Base-by-base conservation (phyloP, 495 filamentous ascomycete species). In the Penicillium argentinense region DNA sequence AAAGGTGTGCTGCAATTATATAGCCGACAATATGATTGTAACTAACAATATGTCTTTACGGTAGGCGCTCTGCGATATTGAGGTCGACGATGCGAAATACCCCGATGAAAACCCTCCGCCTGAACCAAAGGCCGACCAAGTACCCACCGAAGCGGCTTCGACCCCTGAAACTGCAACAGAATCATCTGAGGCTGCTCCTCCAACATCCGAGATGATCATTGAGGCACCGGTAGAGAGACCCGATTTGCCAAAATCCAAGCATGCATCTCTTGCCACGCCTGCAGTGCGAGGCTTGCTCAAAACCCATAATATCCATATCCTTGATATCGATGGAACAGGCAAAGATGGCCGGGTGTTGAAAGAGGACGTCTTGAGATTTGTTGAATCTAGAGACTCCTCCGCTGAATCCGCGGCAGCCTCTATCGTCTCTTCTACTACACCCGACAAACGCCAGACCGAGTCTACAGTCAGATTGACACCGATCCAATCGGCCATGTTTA, bases 401-500 rank as follows among this genome's bases (percentile, higher is more conserved):
- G 7, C 32, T 6, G 18, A 38, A 27, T 28, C 37, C 23, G 6
- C 41, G 24, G 21, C 46, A 25, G 14, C 12, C 11, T 29, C 49
- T 32, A 17, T 42, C 26, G 21, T n/a, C 39, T 37, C 58, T 28
- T 23, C 60, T 12, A 40, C 51, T 9, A 43, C 54, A 22, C 43
- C 54, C 21, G 63, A 59, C 46, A 51, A 60, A 9, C 66, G 66
- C 16, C 86, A 89, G 57, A 70, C 74, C 24, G 95, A 97, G 57
- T 80, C 80, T 2, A 64, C 69, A 1, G 68, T 82, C 19, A 70
- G 79, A 42, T 71, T 99, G 14, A 87, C 88, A 3, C 82, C 81
- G 19, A 87, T 88, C 21, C 93, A 97, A 71, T 72, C 78, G 14
- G 84, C 88, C 59, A 99, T 99, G 95, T 97, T 96, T 81, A 96